phyloP scores from a whole-genome alignment of 2,329 filamentous ascomycete species.

The Grosmannia serpens region DNA sequence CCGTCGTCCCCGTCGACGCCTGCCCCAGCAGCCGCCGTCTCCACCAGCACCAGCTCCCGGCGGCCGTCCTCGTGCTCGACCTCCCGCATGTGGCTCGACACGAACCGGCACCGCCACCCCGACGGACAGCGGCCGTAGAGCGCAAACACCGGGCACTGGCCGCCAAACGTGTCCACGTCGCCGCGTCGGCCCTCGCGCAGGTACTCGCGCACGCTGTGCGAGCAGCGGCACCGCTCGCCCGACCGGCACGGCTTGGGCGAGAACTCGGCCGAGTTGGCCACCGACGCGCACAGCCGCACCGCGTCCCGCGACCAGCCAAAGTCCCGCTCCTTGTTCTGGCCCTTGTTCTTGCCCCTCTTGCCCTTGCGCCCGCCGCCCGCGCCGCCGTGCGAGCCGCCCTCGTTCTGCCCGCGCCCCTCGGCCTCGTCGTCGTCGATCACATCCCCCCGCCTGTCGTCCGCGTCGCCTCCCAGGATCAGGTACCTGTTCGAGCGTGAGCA shows the following conservation, averaged over 20 bases:
- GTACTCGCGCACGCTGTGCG: constrained; percentile 80
- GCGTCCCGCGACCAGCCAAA: constrained; percentile 74
- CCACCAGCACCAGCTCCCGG: constrained; percentile 66
- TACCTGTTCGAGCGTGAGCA: constrained; percentile 21
- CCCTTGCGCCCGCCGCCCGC: constrained; percentile 19
- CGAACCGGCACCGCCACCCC: constrained; percentile 93
- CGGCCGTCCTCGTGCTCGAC: constrained; percentile 64
- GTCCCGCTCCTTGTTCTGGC: constrained; percentile 73
- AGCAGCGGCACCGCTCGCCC: constrained; percentile 68
- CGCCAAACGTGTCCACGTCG: constrained; percentile 65
- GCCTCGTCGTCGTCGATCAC: constrained; percentile 36
- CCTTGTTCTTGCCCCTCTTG: constrained; percentile 45
- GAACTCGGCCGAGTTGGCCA: constrained; percentile 64
- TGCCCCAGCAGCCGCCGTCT: constrained; percentile 20
- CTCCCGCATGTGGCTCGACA: constrained; percentile 76
- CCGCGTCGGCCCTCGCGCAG: constrained; percentile 68
- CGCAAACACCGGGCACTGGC: constrained; percentile 73
- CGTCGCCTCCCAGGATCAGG: constrained; percentile 20
- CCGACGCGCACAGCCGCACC: constrained; percentile 65
- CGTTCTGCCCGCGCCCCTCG: constrained; percentile 26
- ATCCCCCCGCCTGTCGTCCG: constrained; percentile 7
- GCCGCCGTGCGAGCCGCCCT: constrained; percentile 9
- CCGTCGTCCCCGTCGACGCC: constrained; percentile 13
- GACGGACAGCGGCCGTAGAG: constrained; percentile 63
- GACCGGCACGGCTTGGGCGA: constrained; percentile 67